Base-by-base conservation (phyloP, 768 basidiomycete species). In the Boletus reticuloceps region DNA sequence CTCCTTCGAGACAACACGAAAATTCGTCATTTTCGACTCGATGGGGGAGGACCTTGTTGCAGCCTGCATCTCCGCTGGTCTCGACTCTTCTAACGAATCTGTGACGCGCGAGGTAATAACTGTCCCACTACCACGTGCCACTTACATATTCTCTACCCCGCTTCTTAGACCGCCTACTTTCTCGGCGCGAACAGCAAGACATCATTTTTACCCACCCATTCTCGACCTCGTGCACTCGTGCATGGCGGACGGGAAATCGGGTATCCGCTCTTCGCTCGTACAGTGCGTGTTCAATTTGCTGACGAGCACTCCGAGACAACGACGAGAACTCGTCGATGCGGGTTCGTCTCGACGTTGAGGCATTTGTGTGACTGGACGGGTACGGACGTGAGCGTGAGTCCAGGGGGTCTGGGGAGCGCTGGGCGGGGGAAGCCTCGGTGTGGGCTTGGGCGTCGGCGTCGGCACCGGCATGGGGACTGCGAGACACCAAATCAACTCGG, bases 251-350 rank as follows among this genome's bases (percentile, higher is more conserved):
- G 75, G 79, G 0, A 82, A 79, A 38, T 74, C 81, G 0, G 81
- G 82, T 9, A 78, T 84, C 2, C 79, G 87, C 20, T 70, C 79
- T 7, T 86, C 86, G 0, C 82, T 86, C 1, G 80, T 85, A 0
- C 69, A 75, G 1, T 85, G 84, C 55, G 77, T 91, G 4, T 68
- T 80, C 16, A 78, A 82, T 55, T 78, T 91, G 10, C 79, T 82
- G 1, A 70, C 73, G 53, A 69, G 70, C 4, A 75, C 78, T 29
- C 66, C 72, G 3, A 58, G 64, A 40, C 68, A 71, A 31, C 68
- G 72, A n/a, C 64, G 71, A 37, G 74, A 75, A 41, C 60, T 82
- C 11, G 63, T 71, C 17, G 78, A 78, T 0, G 73, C 73, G 1
- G 77, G n/a, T 78, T 82, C 50, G 75, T 77, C 43, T 66, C 71